These are phyloP conservation scores for Tolypocladium ovalisporum DNA, from an alignment of 2,329 filamentous ascomycete genomes.

Conservation along the genomic window DNA sequence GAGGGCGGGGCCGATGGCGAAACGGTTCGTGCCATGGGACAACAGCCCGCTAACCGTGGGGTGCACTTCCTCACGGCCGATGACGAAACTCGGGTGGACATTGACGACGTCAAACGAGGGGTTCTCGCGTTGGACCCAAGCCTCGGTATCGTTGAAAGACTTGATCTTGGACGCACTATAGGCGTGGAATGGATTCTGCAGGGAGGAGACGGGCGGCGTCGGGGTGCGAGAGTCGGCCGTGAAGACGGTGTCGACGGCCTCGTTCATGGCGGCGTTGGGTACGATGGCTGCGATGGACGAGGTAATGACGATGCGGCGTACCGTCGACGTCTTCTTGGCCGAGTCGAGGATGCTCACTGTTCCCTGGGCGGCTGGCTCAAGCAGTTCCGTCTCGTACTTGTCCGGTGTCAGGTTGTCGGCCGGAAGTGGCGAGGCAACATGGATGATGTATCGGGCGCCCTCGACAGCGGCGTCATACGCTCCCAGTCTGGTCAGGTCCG, in stretches of 20 bases:
- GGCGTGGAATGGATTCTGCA: slow-evolving; percentile 18
- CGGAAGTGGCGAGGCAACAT: slow-evolving; percentile 16
- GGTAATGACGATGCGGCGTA: slow-evolving; percentile 32
- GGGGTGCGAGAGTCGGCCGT: slow-evolving; percentile 3
- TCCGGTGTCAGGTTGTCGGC: background rate
- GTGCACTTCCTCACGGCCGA: slow-evolving; percentile 24
- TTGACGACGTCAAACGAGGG: slow-evolving; percentile 24
- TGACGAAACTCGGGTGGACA: slow-evolving; percentile 23
- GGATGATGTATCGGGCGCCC: slow-evolving; percentile 25
- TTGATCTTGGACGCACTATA: slow-evolving; percentile 25
- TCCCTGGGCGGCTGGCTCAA: slow-evolving; percentile 22
- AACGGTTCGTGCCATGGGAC: slow-evolving; percentile 20
- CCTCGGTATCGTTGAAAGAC: slow-evolving; percentile 20
- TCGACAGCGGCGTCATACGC: slow-evolving; percentile 29
- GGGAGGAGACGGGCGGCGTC: background rate
- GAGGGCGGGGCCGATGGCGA: slow-evolving; percentile 21
- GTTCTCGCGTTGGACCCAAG: slow-evolving; percentile 18
- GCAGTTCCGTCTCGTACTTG: slow-evolving; percentile 9
- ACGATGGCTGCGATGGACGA: slow-evolving; percentile 19
- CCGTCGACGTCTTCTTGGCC: slow-evolving; percentile 12
- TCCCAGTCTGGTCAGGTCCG: slow-evolving; percentile 21
- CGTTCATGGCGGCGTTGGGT: background rate
- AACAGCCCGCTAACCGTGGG: slow-evolving; percentile 14
- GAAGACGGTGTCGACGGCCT: slow-evolving; percentile 1
- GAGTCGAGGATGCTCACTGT: slow-evolving; percentile 25